Conservation (phyloP, 805 yeast genomes). For the Torulaspora franciscae region DNA sequence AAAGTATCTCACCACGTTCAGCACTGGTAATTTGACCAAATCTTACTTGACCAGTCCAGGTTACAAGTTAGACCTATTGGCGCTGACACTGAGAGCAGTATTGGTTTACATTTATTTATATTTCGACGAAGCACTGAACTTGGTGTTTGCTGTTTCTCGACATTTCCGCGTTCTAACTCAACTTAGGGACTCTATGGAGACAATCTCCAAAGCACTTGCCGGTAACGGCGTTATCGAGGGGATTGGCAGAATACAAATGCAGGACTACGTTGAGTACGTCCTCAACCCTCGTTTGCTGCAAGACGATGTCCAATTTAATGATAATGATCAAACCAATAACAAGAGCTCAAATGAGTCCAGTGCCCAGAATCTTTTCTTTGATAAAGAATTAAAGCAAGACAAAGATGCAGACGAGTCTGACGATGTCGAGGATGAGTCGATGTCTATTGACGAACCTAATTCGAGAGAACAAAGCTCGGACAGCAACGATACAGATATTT, state of each 20-base stretch:
- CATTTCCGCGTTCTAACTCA: slow-evolving; percentile 35
- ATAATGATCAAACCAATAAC: slow-evolving; percentile 1
- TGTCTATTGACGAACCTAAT: not conserved
- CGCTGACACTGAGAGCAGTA: slow-evolving; percentile 53
- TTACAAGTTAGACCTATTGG: slow-evolving; percentile 50
- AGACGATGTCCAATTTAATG: slow-evolving; percentile 1
- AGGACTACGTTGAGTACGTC: slow-evolving; percentile 16
- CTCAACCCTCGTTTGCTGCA: slow-evolving; percentile 9
- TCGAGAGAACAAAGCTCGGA: slow-evolving; percentile 3
- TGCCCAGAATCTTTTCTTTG: slow-evolving; percentile 6
- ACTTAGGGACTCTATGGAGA: slow-evolving; percentile 22
- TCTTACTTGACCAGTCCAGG: slow-evolving; percentile 27
- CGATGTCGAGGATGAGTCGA: slow-evolving; percentile 2
- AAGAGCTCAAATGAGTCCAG: slow-evolving; percentile 2
- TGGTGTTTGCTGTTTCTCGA: slow-evolving; percentile 46
- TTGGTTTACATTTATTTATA: slow-evolving; percentile 48
- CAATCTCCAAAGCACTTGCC: slow-evolving; percentile 20
- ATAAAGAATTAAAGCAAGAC: not conserved
- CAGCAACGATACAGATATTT: slow-evolving; percentile 2
- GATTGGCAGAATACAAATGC: slow-evolving; percentile 4
- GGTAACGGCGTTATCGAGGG: slow-evolving; percentile 6
- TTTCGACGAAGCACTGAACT: slow-evolving; percentile 49
- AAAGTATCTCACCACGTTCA: slow-evolving; percentile 25
- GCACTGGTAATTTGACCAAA: slow-evolving; percentile 5
- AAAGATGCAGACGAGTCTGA: slow-evolving; percentile 4